These are phyloP conservation scores for Haematococcus lacustris DNA, from an alignment of 139 green algal species.

Conservation along the genomic window DNA sequence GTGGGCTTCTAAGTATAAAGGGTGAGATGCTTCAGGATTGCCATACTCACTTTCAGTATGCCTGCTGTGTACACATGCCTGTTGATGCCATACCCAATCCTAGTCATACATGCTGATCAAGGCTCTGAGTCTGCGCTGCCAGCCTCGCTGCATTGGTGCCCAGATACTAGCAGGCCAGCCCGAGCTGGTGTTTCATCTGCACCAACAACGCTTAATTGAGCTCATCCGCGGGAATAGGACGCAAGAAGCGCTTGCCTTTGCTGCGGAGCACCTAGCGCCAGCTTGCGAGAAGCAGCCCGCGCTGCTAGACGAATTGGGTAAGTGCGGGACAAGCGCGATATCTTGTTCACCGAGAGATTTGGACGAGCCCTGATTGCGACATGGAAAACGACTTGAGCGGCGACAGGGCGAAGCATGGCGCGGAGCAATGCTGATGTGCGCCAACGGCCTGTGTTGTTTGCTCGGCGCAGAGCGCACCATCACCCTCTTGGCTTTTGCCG, in stretches of 20 bases:
- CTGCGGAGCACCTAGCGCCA: conserved; percentile 87
- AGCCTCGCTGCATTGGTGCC: too few relatives aligned
- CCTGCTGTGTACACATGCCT: neutral
- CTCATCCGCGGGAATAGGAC: conserved; percentile 69
- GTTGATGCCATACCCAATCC: neutral
- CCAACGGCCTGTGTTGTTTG: too few relatives aligned
- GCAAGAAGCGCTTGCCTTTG: conserved; percentile 85
- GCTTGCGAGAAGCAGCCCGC: conserved; percentile 78
- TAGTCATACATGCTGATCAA: conserved; percentile 49
- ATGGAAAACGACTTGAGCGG: too few relatives aligned
- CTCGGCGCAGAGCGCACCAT: conserved; percentile 87
- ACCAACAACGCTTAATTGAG: conserved; percentile 96
- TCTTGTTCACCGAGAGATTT: too few relatives aligned
- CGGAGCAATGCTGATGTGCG: too few relatives aligned
- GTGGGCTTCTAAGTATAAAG: too few relatives aligned
- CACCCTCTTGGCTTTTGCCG: conserved; percentile 89
- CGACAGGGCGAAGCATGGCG: too few relatives aligned
- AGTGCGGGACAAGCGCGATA: neutral
- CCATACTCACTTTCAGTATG: neutral
- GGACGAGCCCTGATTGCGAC: too few relatives aligned
- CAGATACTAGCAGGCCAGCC: conserved; percentile 79
- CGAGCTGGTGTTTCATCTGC: conserved; percentile 87
- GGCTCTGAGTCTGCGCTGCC: too few relatives aligned
- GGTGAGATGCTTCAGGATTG: neutral
- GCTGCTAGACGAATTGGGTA: conserved; percentile 88